Evolutionary conservation across 495 filamentous ascomycete genomes (phyloP).

Genomic region (Neurospora sp.): DNA sequence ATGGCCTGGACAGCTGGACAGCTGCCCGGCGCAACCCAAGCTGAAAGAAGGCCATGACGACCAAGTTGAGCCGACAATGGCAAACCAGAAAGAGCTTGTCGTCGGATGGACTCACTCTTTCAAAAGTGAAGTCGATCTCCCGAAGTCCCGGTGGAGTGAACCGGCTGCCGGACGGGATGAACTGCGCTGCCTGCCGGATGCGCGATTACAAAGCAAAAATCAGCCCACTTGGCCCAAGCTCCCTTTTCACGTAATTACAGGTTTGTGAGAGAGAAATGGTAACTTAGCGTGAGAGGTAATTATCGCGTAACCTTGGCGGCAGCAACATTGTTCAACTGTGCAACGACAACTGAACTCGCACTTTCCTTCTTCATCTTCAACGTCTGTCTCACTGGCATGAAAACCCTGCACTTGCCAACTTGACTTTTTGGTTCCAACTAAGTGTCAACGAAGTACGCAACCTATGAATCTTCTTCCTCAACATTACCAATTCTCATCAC

Average conservation of each 20-base stretch:
- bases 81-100: conserved; percentile 1
- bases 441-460: neutral
- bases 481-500: neutral
- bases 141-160: neutral
- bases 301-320: neutral
- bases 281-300: neutral
- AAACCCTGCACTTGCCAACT: neutral
- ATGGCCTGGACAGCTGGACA: conserved; percentile 42
- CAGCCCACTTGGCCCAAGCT: conserved; percentile 3
- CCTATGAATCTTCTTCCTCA: neutral
- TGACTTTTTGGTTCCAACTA: neutral
- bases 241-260: neutral
- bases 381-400: neutral
- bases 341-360: neutral
- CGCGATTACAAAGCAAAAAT: neutral
- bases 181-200: neutral
- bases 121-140: neutral
- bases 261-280: neutral
- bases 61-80: conserved; percentile 7
- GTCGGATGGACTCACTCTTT: too few relatives aligned
- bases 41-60: conserved; percentile 37
- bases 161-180: neutral
- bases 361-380: neutral
- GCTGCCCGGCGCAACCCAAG: conserved; percentile 42
- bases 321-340: neutral